Evolutionary conservation across 192 early-diverging fungal genomes (phyloP).

Genomic region (Lunasporangiospora selenospora): DNA sequence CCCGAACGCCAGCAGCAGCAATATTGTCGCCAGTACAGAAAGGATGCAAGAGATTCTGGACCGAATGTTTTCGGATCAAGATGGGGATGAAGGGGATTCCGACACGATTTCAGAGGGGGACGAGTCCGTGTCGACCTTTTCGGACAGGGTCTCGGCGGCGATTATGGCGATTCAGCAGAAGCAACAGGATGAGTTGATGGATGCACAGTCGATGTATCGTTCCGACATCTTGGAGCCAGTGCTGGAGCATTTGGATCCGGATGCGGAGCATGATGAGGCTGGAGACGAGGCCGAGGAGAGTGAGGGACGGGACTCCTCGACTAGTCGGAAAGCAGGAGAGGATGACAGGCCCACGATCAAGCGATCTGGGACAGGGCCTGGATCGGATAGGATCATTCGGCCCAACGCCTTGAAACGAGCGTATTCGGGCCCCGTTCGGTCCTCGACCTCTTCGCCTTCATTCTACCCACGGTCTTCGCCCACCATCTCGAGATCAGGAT

Average conservation of each 20-base stretch:
- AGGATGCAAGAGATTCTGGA: conserved; percentile 48
- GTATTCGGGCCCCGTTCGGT: conserved; percentile 7
- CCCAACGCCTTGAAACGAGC: conserved; percentile 13
- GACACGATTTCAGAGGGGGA: conserved; percentile 27
- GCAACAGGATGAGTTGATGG: conserved; percentile 19
- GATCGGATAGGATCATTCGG: neutral
- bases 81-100: conserved; percentile 30
- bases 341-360: conserved; percentile 6
- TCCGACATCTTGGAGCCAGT: conserved; percentile 32
- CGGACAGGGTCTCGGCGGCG: conserved; percentile 33
- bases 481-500: neutral
- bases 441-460: neutral
- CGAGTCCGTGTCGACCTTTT: conserved; percentile 33
- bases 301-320: conserved; percentile 1
- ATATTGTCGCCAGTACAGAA: conserved; percentile 32
- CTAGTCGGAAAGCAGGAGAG: neutral
- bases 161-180: conserved; percentile 37
- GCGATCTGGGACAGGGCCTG: conserved; percentile 3
- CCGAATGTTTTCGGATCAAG: conserved; percentile 43
- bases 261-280: neutral
- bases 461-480: neutral
- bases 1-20: too few relatives aligned
- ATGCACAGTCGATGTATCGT: conserved; percentile 36
- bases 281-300: conserved; percentile 15
- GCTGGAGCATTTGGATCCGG: conserved; percentile 12